Base-by-base conservation (phyloP, 495 filamentous ascomycete genomes). In the Platismatia glauca region DNA sequence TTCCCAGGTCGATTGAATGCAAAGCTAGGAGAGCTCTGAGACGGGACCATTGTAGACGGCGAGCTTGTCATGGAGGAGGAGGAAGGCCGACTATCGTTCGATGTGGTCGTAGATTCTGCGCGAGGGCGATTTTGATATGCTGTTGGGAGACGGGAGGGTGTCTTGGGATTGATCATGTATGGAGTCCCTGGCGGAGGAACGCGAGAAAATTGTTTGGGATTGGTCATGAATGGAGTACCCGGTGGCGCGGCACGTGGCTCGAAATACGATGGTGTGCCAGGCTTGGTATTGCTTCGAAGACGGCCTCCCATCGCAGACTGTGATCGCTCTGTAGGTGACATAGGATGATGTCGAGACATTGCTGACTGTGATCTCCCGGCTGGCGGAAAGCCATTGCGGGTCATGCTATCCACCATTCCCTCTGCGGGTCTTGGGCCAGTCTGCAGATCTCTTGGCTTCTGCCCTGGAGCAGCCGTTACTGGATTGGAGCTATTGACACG, bases 241-340 rank as follows among this genome's bases (percentile, higher is more conserved):
- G 69, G 64, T 38, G 72, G 74, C 27, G 62, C 64, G 15, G 59
- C 56, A 27, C 75, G 75, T 7, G 71, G 69, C 22, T 83, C 81
- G 58, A 77, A 75, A 44, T 78, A 74, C 56, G 71, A 76, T 55
- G 65, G 71, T 0, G 76, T 70, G 0, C 70, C 71, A n/a, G 77
- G 74, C 50, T 74, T 76, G 68, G 80, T 83, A 58, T 77, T 76
- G 69, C 76, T 81, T 64, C 79, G 75, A 43, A 71, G 70, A 64
- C 79, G 71, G 15, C 72, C 75, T 8, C 78, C 78, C 22, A 71
- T 71, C 33, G 72, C 72, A 38, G 79, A 79, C 4, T 76, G 57
- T 18, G 71, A 71, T 35, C 74, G 76, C 53, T 80, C 79, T 34
- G 61, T 57, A 15, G 48, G 55, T 31, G 48, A 52, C 48, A 52